Conservation (phyloP, 1,284 basidiomycete species). For the Puccinia coronata region DNA sequence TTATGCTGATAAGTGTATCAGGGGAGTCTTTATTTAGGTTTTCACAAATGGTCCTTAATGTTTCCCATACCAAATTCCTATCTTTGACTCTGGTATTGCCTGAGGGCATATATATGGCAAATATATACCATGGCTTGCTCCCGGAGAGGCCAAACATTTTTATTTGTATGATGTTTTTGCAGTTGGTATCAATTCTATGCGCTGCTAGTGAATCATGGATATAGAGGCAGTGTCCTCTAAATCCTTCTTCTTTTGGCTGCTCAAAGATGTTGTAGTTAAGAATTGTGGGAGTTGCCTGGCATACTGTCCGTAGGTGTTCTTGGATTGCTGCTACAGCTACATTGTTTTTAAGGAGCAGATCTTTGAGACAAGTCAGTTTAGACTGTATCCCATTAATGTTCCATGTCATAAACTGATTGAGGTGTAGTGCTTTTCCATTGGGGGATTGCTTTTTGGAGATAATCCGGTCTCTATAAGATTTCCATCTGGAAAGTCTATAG, state of each 20-base stretch:
- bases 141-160: neutral
- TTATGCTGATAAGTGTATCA: neutral
- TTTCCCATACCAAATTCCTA: neutral
- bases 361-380: no score
- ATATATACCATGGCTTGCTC: neutral
- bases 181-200: neutral
- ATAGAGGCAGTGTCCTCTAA: constrained; percentile 13
- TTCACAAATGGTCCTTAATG: neutral
- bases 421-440: no score
- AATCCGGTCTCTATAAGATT: no score
- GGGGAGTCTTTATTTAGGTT: neutral
- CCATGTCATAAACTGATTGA: no score
- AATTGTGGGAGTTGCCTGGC: neutral
- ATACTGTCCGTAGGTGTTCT: neutral
- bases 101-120: neutral
- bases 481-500: no score
- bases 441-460: no score
- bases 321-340: no score
- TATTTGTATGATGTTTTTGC: neutral
- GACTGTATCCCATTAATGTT: no score
- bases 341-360: no score
- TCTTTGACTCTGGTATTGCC: neutral
- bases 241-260: neutral
- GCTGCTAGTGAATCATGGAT: neutral
- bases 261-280: neutral